Base-by-base conservation (phyloP, 2,329 filamentous ascomycete genomes). In the Fusarium sp. region DNA sequence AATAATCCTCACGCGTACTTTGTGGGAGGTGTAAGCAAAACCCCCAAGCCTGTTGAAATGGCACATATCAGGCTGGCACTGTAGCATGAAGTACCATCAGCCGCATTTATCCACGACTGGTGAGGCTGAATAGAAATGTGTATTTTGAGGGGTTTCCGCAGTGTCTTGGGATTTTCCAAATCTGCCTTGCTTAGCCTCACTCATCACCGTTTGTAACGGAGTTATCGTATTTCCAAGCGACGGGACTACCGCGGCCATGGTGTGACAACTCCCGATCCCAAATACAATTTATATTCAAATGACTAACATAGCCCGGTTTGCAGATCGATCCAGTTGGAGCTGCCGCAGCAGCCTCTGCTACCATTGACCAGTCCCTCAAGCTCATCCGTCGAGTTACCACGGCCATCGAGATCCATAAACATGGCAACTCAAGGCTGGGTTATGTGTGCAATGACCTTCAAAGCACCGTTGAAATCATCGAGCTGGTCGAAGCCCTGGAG, bases 321-420 rank as follows among this genome's bases (percentile, higher is more conserved):
- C 43, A 53, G 50, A 28, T 34, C 19, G 50, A 53, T 8, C n/a
- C 24, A 11, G 13, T 53, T 13, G 50, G 50, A 35, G 50, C 50
- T 7, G 6, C 29, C 5, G 45, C 45, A 11, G 45, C 44, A 3
- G 45, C 38, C 3, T 42, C 44, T 19, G 45, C 51, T 15, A 42
- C 31, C 8, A 54, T 54, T 9, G 36, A 41, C 26, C 44, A 54
- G 15, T 54, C 51, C 4, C 34, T 54, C 25, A 31, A 26, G 11
- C 19, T 54, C 3, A 54, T 54, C 19, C 38, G 38, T 3, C 31
- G 45, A 36, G 51, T 50, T 10, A 31, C 38, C 6, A 38, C 38
- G 2, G 31, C 51, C 24, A 54, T 54, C 7, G 31, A 54, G 2
- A 26, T 26, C 11, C n/a, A 50, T 49, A 54, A 54, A 13, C 29